phyloP scores from a whole-genome alignment of 1,284 basidiomycete species.

The Trametes hirsuta region DNA sequence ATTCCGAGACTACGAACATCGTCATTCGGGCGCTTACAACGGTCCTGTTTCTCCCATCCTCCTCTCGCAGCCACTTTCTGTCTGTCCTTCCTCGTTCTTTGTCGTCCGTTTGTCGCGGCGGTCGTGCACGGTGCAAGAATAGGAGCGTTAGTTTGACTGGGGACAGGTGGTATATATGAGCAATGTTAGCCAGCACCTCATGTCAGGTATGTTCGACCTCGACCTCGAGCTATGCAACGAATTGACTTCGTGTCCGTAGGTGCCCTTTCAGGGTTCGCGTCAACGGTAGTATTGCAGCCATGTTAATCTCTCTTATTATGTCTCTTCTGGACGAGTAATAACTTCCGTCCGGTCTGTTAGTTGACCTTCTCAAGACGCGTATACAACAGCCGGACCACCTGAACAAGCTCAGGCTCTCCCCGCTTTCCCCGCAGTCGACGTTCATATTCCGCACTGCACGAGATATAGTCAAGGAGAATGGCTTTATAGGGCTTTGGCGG shows the following conservation, averaged over 20 bases:
- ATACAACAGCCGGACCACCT: slow-evolving; percentile 75
- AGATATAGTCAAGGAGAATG: slow-evolving; percentile 63
- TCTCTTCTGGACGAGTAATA: background rate
- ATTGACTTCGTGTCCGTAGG: slow-evolving; percentile 43
- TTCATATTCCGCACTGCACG: slow-evolving; percentile 54
- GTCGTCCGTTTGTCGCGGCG: background rate
- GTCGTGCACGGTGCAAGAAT: background rate
- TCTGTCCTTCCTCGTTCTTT: background rate
- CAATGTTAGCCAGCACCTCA: slow-evolving; percentile 72
- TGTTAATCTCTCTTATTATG: slow-evolving; percentile 46
- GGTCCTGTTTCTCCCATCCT: background rate
- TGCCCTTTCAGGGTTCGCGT: slow-evolving; percentile 74
- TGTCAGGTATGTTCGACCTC: slow-evolving; percentile 57
- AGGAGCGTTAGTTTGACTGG: no score
- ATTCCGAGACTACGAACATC: background rate
- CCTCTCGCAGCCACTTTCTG: background rate
- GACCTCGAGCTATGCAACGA: background rate
- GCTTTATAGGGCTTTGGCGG: slow-evolving; percentile 78
- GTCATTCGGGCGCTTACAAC: background rate
- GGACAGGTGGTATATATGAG: slow-evolving; percentile 46
- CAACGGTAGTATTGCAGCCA: slow-evolving; percentile 77
- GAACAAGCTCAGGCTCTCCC: slow-evolving; percentile 38
- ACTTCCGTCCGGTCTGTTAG: slow-evolving; percentile 38
- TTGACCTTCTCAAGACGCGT: slow-evolving; percentile 89
- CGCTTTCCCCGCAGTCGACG: slow-evolving; percentile 20